Conservation (phyloP, 2,329 filamentous ascomycete genomes). For the Calonectria hongkongensis region DNA sequence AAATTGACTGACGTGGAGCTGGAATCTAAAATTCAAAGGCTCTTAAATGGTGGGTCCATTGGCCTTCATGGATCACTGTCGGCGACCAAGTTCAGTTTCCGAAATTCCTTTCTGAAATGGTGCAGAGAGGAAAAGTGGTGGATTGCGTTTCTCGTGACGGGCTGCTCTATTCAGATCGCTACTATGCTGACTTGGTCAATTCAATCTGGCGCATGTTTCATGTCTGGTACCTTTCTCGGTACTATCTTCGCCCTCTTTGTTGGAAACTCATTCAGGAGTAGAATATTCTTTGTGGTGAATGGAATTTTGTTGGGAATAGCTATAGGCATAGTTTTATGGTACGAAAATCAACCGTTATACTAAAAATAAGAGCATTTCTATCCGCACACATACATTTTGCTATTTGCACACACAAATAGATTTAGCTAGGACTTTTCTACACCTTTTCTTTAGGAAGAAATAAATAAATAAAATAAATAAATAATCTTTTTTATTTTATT, state of each 20-base stretch:
- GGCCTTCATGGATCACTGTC: neutral
- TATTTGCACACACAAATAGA: no score
- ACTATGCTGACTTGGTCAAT: neutral
- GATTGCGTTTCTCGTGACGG: neutral
- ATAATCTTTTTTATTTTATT: no score
- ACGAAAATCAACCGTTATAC: neutral
- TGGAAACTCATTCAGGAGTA: neutral
- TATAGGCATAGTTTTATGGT: neutral
- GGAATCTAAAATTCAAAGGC: neutral
- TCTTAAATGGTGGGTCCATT: conserved; percentile 1
- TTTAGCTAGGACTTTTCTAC: no score
- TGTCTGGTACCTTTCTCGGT: neutral
- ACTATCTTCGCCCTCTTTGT: neutral
- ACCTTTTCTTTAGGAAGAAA: no score
- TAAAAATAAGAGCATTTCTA: neutral
- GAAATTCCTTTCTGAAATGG: neutral
- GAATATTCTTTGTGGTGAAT: neutral
- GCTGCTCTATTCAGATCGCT: neutral
- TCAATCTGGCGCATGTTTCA: neutral
- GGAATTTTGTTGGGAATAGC: neutral
- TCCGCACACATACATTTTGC: no score
- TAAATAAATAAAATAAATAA: no score
- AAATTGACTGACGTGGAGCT: neutral
- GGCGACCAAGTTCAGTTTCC: neutral
- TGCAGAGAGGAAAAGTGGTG: conserved; percentile 4